phyloP scores from a whole-genome alignment of 345 rosid genomes.

The Lumnitzera littorea region DNA sequence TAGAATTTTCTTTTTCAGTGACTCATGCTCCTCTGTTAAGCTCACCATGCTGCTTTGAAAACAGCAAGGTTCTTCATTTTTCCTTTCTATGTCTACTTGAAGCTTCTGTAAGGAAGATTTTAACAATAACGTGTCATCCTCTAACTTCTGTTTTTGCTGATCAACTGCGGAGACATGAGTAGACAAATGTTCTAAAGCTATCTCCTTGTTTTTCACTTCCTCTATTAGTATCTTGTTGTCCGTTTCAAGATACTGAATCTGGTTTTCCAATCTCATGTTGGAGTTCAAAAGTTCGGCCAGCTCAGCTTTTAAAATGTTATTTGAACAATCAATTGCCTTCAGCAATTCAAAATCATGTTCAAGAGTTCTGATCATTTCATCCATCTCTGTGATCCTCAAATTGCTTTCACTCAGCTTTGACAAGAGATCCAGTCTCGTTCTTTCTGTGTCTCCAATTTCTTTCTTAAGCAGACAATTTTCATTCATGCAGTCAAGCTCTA shows the following conservation, averaged over 20 bases:
- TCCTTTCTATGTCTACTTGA: slow-evolving; percentile 21
- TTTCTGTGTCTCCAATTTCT: slow-evolving; percentile 29
- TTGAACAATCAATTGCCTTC: slow-evolving; percentile 24
- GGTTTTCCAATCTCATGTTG: slow-evolving; percentile 19
- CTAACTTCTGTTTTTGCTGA: slow-evolving; percentile 23
- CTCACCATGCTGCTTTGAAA: slow-evolving; percentile 13
- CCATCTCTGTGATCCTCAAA: slow-evolving; percentile 26
- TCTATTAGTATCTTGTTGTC: slow-evolving; percentile 16
- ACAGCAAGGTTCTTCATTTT: slow-evolving; percentile 22
- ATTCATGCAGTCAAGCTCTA: slow-evolving; percentile 26
- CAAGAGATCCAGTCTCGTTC: slow-evolving; percentile 23
- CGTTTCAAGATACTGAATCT: slow-evolving; percentile 33
- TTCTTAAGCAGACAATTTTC: slow-evolving; percentile 28
- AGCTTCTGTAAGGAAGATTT: slow-evolving; percentile 19
- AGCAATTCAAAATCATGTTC: slow-evolving; percentile 19
- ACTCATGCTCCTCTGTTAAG: slow-evolving; percentile 27
- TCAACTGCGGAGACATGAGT: slow-evolving; percentile 12
- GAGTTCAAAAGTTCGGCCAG: slow-evolving; percentile 18
- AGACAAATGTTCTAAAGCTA: slow-evolving; percentile 21
- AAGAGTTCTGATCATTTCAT: slow-evolving; percentile 25
- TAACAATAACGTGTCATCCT: slow-evolving; percentile 18
- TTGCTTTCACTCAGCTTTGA: slow-evolving; percentile 24
- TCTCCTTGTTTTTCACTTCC: slow-evolving; percentile 29
- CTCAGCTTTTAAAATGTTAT: slow-evolving; percentile 20
- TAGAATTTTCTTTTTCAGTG: slow-evolving; percentile 24